Evolutionary conservation across 352 stramenopile genomes (phyloP), one percentile per base, ranked within the genome.

Genomic region (Elongisporangium undulatum): DNA sequence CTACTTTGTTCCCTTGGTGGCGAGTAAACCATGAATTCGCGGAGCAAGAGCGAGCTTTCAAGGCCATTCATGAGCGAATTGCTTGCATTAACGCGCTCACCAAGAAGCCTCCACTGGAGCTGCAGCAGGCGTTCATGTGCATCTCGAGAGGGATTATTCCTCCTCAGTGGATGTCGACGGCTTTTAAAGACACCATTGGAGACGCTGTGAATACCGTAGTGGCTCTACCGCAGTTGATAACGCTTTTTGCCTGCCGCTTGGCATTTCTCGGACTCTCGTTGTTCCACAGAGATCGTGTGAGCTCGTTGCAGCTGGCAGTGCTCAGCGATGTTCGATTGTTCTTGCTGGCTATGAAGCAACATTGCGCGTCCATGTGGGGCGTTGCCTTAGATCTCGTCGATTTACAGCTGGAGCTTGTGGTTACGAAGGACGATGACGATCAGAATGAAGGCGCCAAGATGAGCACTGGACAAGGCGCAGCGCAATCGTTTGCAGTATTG

Each of bases 281-380:
- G 34, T 45, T 45, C 12, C 34, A 45, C 10, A 8, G 4, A 17
- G 12, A 45, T 45, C 34, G 34, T 45, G 34, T 45, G 49, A 53
- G 16, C 49, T 41, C 51, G 7, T 49, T 68, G 34, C 59, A 68
- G 17, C 23, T 68, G 16, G 56, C 51, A 1, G 45, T 61, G 19
- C 53, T 68, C 15, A 68, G 62, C 13, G 57, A 68, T 21, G 53
- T 21, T 2, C 62, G 62, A 1, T 15, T 15, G 4, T 68, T 68
- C 49, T 21, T 68, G n/a, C 4, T 22, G 0, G 51, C 51, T 13
- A 61, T 68, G 51, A 55, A 49, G 20, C 4, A 38, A 2, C 39
- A 51, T 10, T 65, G 58, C 16, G 62, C 62, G 5, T 23, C 51
- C 7, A 39, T 41, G 16, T 61, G 58, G 57, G 3, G 13, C 15